Conservation (phyloP, 129 eudicot genomes). For the Chrysanthemum lavandulifolium region DNA sequence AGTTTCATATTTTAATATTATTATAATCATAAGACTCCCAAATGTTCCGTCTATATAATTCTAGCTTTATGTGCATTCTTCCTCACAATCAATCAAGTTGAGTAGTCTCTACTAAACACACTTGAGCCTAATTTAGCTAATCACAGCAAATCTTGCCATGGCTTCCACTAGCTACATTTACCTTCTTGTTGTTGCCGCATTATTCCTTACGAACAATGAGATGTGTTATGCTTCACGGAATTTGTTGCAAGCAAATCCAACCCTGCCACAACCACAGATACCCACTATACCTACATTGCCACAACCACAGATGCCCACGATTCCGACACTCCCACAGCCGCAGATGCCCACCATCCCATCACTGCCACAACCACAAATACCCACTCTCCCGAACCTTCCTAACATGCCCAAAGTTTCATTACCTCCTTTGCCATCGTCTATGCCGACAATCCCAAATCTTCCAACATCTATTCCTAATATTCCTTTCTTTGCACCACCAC, state of each 20-base stretch:
- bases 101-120: not conserved
- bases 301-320: slow-evolving; percentile 25
- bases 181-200: not conserved
- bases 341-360: slow-evolving; percentile 20
- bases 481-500: slow-evolving; percentile 32
- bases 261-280: slow-evolving; percentile 27
- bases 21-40: not conserved
- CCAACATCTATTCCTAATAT: slow-evolving; percentile 29
- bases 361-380: slow-evolving; percentile 18
- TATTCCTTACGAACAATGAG: not conserved
- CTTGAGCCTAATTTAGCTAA: not conserved
- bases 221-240: slow-evolving; percentile 12
- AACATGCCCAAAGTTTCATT: slow-evolving; percentile 26
- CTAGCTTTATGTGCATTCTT: not conserved
- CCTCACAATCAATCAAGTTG: not conserved
- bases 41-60: slow-evolving; percentile 4
- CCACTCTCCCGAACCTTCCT: slow-evolving; percentile 15
- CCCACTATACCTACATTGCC: slow-evolving; percentile 26
- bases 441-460: slow-evolving; percentile 26
- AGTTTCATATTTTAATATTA: not conserved
- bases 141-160: not conserved
- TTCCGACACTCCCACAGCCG: slow-evolving; percentile 16
- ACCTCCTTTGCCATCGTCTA: slow-evolving; percentile 24
- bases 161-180: slow-evolving; percentile 6
- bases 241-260: slow-evolving; percentile 10